Evolutionary conservation across 176 grass and related monocot species (phyloP).

Genomic region (Echinochloa phyllopogon): DNA sequence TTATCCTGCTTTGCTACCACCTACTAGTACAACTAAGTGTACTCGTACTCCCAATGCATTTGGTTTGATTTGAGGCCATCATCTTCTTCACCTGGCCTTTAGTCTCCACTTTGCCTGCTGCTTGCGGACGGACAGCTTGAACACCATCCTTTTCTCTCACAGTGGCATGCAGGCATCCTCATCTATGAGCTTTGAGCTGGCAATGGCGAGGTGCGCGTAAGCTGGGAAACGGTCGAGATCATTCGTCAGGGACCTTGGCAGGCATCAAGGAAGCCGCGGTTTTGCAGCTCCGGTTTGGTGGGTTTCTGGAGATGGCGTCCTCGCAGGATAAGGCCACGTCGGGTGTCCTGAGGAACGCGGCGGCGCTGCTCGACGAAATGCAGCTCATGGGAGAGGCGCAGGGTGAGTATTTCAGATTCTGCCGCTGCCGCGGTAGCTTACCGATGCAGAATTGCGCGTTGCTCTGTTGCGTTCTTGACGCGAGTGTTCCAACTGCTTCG

Average conservation of each 20-base stretch:
- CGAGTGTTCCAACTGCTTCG: not conserved
- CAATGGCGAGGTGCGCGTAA: slow-evolving; percentile 8
- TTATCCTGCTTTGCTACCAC: not conserved
- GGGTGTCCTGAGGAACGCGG: slow-evolving; percentile 63
- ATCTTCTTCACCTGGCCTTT: slow-evolving; percentile 38
- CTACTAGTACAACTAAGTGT: too few species aligned
- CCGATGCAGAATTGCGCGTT: not conserved
- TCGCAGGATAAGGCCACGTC: slow-evolving; percentile 61
- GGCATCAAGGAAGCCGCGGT: not conserved
- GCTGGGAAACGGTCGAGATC: not conserved
- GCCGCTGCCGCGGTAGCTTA: not conserved
- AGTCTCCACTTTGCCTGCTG: slow-evolving; percentile 1
- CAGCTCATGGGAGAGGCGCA: slow-evolving; percentile 83
- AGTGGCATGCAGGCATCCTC: slow-evolving; percentile 33
- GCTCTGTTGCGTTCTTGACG: not conserved
- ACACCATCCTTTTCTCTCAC: slow-evolving; percentile 27
- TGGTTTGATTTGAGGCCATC: slow-evolving; percentile 37
- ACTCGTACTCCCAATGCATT: not conserved
- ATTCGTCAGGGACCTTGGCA: not conserved
- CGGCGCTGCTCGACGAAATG: slow-evolving; percentile 93
- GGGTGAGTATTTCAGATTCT: slow-evolving; percentile 42
- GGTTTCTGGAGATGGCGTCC: slow-evolving; percentile 49
- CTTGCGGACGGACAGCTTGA: not conserved
- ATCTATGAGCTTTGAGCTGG: not conserved
- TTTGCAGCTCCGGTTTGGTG: not conserved